phyloP scores from a whole-genome alignment of 495 filamentous ascomycete genomes.

The Podospora didyma region DNA sequence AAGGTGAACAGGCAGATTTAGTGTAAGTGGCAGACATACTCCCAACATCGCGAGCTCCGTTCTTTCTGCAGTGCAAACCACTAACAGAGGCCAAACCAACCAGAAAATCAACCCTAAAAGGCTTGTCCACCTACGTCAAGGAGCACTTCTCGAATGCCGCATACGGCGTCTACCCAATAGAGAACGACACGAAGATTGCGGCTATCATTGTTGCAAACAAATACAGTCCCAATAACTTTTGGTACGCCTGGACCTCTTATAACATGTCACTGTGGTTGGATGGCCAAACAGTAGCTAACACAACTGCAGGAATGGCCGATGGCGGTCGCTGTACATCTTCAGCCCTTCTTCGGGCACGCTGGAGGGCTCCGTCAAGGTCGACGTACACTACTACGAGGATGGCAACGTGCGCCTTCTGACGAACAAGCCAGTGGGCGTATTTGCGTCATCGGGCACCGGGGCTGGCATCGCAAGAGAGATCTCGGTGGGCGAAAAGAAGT shows the following conservation, averaged over 20 bases:
- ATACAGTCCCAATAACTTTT: constrained; percentile 96
- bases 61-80: not conserved
- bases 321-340: constrained; percentile 84
- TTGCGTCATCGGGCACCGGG: constrained; percentile 59
- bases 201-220: constrained; percentile 88
- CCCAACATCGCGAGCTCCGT: not conserved
- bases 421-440: constrained; percentile 63
- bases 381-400: constrained; percentile 99
- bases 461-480: constrained; percentile 69
- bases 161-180: constrained; percentile 74
- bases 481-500: constrained; percentile 76
- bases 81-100: not conserved
- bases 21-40: constrained; percentile 51
- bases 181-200: constrained; percentile 70
- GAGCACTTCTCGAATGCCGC: constrained; percentile 88
- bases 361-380: constrained; percentile 67
- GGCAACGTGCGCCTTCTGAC: constrained; percentile 93
- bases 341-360: constrained; percentile 58
- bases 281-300: not conserved
- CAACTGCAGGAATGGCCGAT: constrained; percentile 78
- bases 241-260: constrained; percentile 46
- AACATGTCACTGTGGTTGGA: not conserved
- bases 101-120: constrained; percentile 78
- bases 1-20: constrained; percentile 72
- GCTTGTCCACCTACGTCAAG: constrained; percentile 67